Conservation (phyloP, 148 eudicot genomes). For the Vaccinium macrocarpon region DNA sequence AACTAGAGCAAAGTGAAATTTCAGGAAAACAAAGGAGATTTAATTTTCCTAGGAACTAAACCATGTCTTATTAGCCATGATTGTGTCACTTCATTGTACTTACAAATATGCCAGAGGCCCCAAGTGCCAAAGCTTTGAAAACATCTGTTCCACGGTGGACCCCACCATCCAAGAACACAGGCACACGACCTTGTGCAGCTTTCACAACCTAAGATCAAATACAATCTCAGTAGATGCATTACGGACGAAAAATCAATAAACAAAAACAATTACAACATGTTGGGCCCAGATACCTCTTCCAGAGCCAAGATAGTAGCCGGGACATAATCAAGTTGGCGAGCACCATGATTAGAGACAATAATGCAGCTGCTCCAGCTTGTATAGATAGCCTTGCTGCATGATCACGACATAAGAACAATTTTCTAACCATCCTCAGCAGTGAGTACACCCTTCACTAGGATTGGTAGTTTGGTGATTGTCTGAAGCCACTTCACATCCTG, state of each 20-base stretch:
- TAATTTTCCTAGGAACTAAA: not conserved
- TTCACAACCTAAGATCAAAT: slow-evolving; percentile 69
- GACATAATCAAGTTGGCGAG: slow-evolving; percentile 96
- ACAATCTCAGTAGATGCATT: not conserved
- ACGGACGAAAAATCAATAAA: not conserved
- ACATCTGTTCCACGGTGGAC: slow-evolving; percentile 99
- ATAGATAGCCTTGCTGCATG: slow-evolving; percentile 78
- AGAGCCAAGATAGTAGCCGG: slow-evolving; percentile 95
- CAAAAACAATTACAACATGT: not conserved
- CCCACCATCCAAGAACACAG: slow-evolving; percentile 97
- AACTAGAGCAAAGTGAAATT: not conserved
- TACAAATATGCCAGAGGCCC: slow-evolving; percentile 95
- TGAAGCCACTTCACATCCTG: slow-evolving; percentile 99
- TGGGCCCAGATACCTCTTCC: slow-evolving; percentile 63
- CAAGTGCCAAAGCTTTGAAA: slow-evolving; percentile 95
- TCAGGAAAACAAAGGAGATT: not conserved
- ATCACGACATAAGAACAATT: not conserved
- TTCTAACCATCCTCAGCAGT: slow-evolving; percentile 88
- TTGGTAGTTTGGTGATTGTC: slow-evolving; percentile 88
- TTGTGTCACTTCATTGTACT: slow-evolving; percentile 27
- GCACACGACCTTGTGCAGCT: slow-evolving; percentile 88
- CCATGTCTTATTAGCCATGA: not conserved
- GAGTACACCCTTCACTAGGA: slow-evolving; percentile 92
- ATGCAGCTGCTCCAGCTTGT: slow-evolving; percentile 90
- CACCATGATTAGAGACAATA: slow-evolving; percentile 97